Evolutionary conservation across 371 early-diverging fungal species (phyloP), one percentile per base, ranked within the genome.

Genomic region (Funneliformis caledonium): DNA sequence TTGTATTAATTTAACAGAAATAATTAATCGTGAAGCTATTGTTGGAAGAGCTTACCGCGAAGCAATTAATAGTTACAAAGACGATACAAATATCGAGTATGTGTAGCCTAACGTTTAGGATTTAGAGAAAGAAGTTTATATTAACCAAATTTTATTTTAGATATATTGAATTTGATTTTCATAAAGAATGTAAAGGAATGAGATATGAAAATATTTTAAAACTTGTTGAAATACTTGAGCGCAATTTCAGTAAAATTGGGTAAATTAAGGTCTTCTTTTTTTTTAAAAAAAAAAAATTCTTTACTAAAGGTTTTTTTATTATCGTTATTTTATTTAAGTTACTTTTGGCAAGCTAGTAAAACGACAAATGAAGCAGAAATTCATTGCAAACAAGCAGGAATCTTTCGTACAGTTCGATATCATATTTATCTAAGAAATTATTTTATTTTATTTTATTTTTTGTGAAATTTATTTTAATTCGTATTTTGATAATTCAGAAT

Each of bases 151-250:
- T 88, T 42, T 80, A 80, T 82, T n/a, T 70, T 70, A 45, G 26
- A 91, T 98, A 97, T 81, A 88, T 93, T 50, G 96, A 96, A 81
- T 99, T 98, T 88, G 99, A 99, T 85, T 99, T 98, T 85, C 98
- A 99, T 84, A 88, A 93, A 69, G 96, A 99, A 85, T 98, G 98
- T 88, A 89, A 90, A 42, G 93, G 95, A 37, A 96, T 97, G 95
- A 92, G 92, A 79, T 96, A 96, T 93, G 86, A 90, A 64, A 85
- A 82, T 62, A 65, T 82, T 37, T 87, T 91, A 82, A 91, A 94
- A 33, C 88, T 99, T 69, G 89, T 92, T 45, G 80, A 92, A 4
- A 88, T 95, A 70, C 82, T 97, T 1, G 68, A 56, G 12, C 33
- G 11, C 43, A 65, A 69, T 50, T 78, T 78, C 37, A 84, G 83